These are phyloP conservation scores for Psilocybe azurescens DNA, from an alignment of 768 basidiomycete genomes.

Conservation along the genomic window DNA sequence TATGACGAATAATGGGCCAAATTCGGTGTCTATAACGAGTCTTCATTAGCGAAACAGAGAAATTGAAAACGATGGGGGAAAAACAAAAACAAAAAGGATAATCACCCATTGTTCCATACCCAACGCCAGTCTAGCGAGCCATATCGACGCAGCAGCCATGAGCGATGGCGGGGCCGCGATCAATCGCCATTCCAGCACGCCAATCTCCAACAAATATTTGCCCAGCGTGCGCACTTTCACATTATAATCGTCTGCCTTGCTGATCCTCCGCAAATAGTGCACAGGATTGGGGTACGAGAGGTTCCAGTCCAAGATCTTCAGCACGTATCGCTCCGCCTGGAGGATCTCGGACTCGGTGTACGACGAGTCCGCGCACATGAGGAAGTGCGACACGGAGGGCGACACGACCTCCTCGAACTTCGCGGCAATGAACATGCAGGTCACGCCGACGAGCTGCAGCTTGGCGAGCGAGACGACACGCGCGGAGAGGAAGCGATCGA, in stretches of 20 bases:
- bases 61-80: conserved; percentile 4
- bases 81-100: conserved; percentile 15
- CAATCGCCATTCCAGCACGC: conserved; percentile 85
- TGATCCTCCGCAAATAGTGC: conserved; percentile 88
- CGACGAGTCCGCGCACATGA: conserved; percentile 82
- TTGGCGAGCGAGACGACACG: conserved; percentile 89
- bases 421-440: conserved; percentile 91
- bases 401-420: conserved; percentile 97
- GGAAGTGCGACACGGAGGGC: conserved; percentile 89
- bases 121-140: conserved; percentile 86
- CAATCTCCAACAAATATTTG: conserved; percentile 95
- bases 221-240: conserved; percentile 89
- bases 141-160: conserved; percentile 88
- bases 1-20: conserved; percentile 95
- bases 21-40: conserved; percentile 65
- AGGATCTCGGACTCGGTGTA: conserved; percentile 83
- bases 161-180: conserved; percentile 83
- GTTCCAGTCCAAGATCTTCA: conserved; percentile 94
- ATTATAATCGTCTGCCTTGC: conserved; percentile 97
- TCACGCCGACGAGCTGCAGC: conserved; percentile 94
- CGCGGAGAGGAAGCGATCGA: conserved; percentile 80
- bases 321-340: conserved; percentile 83
- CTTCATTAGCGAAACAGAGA: background rate
- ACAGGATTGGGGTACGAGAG: conserved; percentile 93
- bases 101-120: conserved; percentile 89